Base-by-base conservation (phyloP, 768 basidiomycete genomes). In the Cystobasidium ongulense region DNA sequence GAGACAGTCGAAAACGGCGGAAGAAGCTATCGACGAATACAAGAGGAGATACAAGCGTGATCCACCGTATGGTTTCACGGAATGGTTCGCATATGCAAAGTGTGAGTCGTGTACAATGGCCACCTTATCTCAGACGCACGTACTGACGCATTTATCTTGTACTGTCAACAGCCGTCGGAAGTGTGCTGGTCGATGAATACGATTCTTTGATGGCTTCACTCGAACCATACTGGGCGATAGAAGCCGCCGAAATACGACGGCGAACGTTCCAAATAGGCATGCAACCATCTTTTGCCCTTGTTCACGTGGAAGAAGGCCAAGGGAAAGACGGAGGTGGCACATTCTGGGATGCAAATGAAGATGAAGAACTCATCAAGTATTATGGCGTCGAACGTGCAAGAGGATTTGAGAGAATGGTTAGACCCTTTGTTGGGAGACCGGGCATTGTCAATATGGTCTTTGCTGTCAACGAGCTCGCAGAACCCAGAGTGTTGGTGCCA, bases 101-200 rank as follows among this genome's bases (percentile, higher is more conserved):
- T 63, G 72, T 73, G 27, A 39, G 70, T 35, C 27, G 57, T 25
- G n/a, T n/a, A n/a, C n/a, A n/a, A n/a, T n/a, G n/a, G n/a, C 67
- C 43, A 10, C 63, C 23, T 43, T 46, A 72, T 27, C 13, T 23
- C 53, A 11, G 53, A 29, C 10, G 62, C 41, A 52, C 38, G 50
- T 10, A 70, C 5, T 67, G n/a, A 43, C 41, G 7, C 7, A 67
- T 29, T 63, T 27, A 15, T 27, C 18, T 29, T 31, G 38, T 27
- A 65, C 21, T n/a, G 21, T 39, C 68, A 27, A 31, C 62, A 73
- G 59, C 35, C 33, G 33, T 27, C 4, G 38, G 62, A 2, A 68
- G 33, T 23, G 41, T 73, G 3, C 41, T 75, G 64, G 74, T 79
- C 61, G 79, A 79, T 73, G 79, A 79, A 50, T 79, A 78, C 65